A percentile compares a stretch with the other conserved stretches of the same genome.
These are phyloP conservation scores for Rhodotorula graminis DNA, from an alignment of 768 basidiomycete species.

Conservation along the genomic window DNA sequence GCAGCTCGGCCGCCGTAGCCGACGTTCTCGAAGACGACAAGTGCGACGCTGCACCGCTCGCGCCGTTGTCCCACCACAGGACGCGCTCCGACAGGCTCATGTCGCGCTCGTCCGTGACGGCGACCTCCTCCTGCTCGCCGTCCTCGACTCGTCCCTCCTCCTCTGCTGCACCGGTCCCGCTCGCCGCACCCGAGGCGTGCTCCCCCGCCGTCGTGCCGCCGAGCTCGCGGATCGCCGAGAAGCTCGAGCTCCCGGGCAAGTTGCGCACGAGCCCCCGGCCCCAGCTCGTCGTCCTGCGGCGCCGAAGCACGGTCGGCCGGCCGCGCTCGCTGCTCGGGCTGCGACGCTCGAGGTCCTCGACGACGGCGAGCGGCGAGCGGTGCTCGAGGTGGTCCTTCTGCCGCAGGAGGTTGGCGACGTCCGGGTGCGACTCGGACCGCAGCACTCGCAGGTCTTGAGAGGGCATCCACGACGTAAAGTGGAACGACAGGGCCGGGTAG, in stretches of 20 bases:
- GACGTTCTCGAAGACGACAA: not conserved
- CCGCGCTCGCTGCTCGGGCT: slow-evolving; percentile 9
- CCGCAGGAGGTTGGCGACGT: slow-evolving; percentile 67
- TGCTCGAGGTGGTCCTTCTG: slow-evolving; percentile 85
- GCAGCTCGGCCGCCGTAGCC: slow-evolving; percentile 10
- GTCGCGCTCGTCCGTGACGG: slow-evolving; percentile 51
- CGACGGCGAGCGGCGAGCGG: slow-evolving; percentile 84
- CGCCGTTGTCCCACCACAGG: slow-evolving; percentile 26
- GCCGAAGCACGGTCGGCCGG: slow-evolving; percentile 17
- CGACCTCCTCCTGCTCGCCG: slow-evolving; percentile 45
- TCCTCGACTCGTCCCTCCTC: slow-evolving; percentile 55
- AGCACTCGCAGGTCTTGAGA: slow-evolving; percentile 64
- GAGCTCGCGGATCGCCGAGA: slow-evolving; percentile 10
- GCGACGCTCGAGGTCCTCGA: slow-evolving; percentile 55
- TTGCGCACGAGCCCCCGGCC: slow-evolving; percentile 8
- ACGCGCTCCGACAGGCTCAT: slow-evolving; percentile 47
- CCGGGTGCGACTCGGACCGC: slow-evolving; percentile 77
- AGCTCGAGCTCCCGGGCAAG: slow-evolving; percentile 34
- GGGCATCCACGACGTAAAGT: slow-evolving; percentile 97
- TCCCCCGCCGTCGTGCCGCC: not conserved
- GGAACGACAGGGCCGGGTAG: slow-evolving; percentile 92
- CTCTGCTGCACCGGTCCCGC: not conserved
- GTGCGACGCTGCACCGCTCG: slow-evolving; percentile 46
- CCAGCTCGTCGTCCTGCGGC: slow-evolving; percentile 53
- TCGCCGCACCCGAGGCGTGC: too few species aligned